phyloP scores from a whole-genome alignment of 1,284 basidiomycete genomes.

The Trichosporon inkin region DNA sequence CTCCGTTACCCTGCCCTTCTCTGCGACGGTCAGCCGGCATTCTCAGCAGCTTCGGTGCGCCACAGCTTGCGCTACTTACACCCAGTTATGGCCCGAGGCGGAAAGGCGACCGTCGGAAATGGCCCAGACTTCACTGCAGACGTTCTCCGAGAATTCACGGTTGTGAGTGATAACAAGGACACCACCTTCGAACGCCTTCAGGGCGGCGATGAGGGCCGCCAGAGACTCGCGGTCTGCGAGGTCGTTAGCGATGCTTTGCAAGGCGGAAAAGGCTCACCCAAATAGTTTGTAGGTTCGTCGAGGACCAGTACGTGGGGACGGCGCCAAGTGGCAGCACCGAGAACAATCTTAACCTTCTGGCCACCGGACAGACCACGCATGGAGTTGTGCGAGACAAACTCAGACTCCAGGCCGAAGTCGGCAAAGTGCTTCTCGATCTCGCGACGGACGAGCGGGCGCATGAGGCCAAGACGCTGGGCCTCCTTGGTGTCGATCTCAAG shows the following conservation, averaged over 20 bases:
- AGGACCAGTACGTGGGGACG: conserved; percentile 95
- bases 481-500: conserved; percentile 95
- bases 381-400: conserved; percentile 85
- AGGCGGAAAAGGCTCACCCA: conserved; percentile 48
- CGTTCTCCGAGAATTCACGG: conserved; percentile 93
- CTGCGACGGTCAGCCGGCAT: background rate
- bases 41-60: background rate
- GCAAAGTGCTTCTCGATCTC: conserved; percentile 98
- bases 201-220: conserved; percentile 89
- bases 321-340: conserved; percentile 97
- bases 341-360: conserved; percentile 99
- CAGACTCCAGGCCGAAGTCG: conserved; percentile 83
- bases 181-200: conserved; percentile 96
- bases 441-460: conserved; percentile 91
- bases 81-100: conserved; percentile 97
- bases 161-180: conserved; percentile 95
- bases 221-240: conserved; percentile 93
- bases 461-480: conserved; percentile 91
- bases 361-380: conserved; percentile 98
- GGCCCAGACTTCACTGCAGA: conserved; percentile 64
- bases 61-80: conserved; percentile 42
- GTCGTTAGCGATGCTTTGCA: too few species aligned
- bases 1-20: conserved; percentile 88
- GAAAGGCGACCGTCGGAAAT: conserved; percentile 89
- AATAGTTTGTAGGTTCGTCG: conserved; percentile 93